phyloP scores from a whole-genome alignment of 768 basidiomycete genomes.

The Lentinus brumalis region DNA sequence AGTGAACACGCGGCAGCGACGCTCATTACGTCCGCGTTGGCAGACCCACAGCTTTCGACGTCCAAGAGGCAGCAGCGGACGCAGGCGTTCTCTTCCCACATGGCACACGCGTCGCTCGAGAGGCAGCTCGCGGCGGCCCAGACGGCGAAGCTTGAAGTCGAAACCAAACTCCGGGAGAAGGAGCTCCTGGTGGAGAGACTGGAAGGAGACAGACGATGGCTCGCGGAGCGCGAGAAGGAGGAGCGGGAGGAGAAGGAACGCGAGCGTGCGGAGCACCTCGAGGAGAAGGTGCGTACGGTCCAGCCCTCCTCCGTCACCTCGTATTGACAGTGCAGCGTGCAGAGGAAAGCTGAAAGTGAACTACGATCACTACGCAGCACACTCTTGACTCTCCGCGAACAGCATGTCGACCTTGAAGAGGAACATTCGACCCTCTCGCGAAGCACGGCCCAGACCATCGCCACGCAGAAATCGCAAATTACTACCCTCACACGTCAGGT shows the following conservation, averaged over 20 bases:
- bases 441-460: slow-evolving; percentile 48
- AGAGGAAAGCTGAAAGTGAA: slow-evolving; percentile 55
- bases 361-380: slow-evolving; percentile 52
- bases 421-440: slow-evolving; percentile 50
- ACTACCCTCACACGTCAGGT: slow-evolving; percentile 49
- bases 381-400: slow-evolving; percentile 53
- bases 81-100: slow-evolving; percentile 60
- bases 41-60: slow-evolving; percentile 67
- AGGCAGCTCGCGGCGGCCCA: slow-evolving; percentile 66
- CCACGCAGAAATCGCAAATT: slow-evolving; percentile 54
- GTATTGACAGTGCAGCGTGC: background rate
- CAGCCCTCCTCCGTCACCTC: background rate
- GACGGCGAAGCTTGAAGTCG: slow-evolving; percentile 62
- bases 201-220: slow-evolving; percentile 68
- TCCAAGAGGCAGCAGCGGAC: slow-evolving; percentile 70
- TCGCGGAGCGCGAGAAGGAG: slow-evolving; percentile 67
- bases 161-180: slow-evolving; percentile 67
- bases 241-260: slow-evolving; percentile 69
- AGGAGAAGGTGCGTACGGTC: slow-evolving; percentile 57
- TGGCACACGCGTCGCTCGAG: slow-evolving; percentile 65
- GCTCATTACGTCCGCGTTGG: slow-evolving; percentile 11
- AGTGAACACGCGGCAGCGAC: slow-evolving; percentile 1
- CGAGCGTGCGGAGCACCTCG: slow-evolving; percentile 49
- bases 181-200: slow-evolving; percentile 63
- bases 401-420: slow-evolving; percentile 64